Percentiles rank a stretch among this genome's conserved stretches.
These are phyloP conservation scores for Penicillium oxalicum DNA, from an alignment of 2,329 filamentous ascomycete genomes.

Conservation along the genomic window DNA sequence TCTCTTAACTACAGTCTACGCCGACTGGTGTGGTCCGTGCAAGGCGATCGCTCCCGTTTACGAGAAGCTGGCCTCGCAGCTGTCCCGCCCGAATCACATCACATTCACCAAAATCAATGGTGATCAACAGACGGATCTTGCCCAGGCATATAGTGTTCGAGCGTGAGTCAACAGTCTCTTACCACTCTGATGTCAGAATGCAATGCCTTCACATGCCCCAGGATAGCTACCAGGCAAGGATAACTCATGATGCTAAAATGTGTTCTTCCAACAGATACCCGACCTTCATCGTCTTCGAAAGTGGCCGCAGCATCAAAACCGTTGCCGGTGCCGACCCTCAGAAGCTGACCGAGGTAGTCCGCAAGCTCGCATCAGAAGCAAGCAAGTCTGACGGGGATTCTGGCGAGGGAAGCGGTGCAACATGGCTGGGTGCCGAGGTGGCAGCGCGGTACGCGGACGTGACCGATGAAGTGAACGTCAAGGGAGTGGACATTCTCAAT, in stretches of 20 bases:
- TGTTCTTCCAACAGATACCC: constrained; percentile 42
- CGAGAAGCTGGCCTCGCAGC: constrained; percentile 64
- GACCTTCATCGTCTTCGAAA: constrained; percentile 85
- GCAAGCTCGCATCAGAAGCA: constrained; percentile 63
- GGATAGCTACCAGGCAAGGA: neutral
- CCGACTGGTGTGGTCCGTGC: constrained; percentile 81
- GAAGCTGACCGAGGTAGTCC: constrained; percentile 64
- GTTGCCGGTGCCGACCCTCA: constrained; percentile 68
- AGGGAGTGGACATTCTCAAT: constrained; percentile 81
- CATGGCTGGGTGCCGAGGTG: constrained; percentile 68
- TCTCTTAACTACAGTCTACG: constrained; percentile 61
- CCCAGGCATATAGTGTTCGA: constrained; percentile 65
- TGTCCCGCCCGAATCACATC: constrained; percentile 66
- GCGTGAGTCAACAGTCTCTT: constrained; percentile 29
- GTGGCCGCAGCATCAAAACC: constrained; percentile 60
- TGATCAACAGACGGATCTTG: constrained; percentile 68
- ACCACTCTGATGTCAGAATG: no score
- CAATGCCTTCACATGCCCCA: neutral
- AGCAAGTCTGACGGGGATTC: constrained; percentile 41
- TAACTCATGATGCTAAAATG: constrained; percentile 40
- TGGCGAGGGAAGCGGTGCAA: constrained; percentile 41
- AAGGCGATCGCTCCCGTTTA: constrained; percentile 77
- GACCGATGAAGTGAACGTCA: constrained; percentile 71
- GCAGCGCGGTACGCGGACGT: constrained; percentile 80
- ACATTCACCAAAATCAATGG: constrained; percentile 85